Base-by-base conservation (phyloP, 441 rosid genomes). In the Populus trichocarpa region DNA sequence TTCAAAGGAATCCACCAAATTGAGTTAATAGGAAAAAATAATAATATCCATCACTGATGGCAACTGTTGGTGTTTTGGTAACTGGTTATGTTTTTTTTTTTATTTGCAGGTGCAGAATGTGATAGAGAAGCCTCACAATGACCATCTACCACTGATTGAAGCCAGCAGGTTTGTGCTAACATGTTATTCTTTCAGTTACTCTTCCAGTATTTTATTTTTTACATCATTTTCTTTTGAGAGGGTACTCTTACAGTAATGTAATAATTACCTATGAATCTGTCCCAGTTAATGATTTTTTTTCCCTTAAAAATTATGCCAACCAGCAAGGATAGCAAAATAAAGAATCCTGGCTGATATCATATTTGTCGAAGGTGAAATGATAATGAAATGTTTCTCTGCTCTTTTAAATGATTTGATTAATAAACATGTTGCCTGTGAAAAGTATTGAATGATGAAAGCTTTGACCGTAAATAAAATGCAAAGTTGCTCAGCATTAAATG, bases 41-140 rank as follows among this genome's bases (percentile, higher is more conserved):
- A 40, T 57, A 20, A 32, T 20, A 18, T 70, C 57, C 8, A 61
- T 70, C 25, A 32, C 4, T 33, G 59, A 22, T 32, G 46, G 65
- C 13, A 23, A 59, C 69, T 66, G 20, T 25, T 12, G 35, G 46
- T 59, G 36, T 66, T 59, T 12, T 61, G 50, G n/a, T 73, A 50
- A 32, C 72, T 64, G 35, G 46, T 26, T 12, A 7, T 59, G 23
- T 22, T 53, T 68, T 64, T 80, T 80, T 42, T 59, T 64, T 82
- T 75, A 78, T 69, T 67, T 82, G 75, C 89, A 94, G 99, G 99
- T 96, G 75, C 84, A 94, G 85, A 90, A 94, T 83, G 98, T 96
- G 78, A 91, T 96, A 42, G 99, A 96, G 87, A 96, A 93, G 89
- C 99, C 98, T 64, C 88, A 96, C 79, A 91, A 96, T 77, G 97